phyloP scores from a whole-genome alignment of 2,329 filamentous ascomycete genomes.

The Diaporthe citrichinensis region DNA sequence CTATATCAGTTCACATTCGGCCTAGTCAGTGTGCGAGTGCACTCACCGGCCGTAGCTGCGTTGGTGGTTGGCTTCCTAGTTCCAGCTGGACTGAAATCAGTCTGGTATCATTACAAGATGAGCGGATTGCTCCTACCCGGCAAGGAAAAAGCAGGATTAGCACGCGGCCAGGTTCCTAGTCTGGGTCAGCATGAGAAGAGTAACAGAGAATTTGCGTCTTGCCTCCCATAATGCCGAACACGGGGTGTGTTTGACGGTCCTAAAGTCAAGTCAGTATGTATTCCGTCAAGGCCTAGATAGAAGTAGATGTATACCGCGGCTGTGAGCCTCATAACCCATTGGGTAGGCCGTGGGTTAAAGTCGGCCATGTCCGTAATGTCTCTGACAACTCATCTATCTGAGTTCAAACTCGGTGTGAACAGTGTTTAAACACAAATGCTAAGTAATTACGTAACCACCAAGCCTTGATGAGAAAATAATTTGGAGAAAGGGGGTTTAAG shows the following conservation, averaged over 20 bases:
- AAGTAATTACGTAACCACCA: no score
- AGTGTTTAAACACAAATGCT: no score
- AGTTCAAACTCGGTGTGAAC: no score
- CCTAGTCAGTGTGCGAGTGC: background rate
- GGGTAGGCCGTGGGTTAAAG: background rate
- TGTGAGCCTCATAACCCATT: background rate
- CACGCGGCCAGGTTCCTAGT: background rate
- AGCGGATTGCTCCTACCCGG: background rate
- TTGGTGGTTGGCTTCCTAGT: background rate
- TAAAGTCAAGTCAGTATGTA: background rate
- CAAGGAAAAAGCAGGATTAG: background rate
- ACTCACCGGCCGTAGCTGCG: background rate
- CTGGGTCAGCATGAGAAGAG: background rate
- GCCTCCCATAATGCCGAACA: background rate
- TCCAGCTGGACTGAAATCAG: background rate
- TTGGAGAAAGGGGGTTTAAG: no score
- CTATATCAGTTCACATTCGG: background rate
- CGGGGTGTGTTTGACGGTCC: background rate
- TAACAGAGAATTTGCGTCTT: background rate
- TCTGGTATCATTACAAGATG: background rate
- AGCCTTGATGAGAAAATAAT: fast-evolving
- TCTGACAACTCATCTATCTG: no score
- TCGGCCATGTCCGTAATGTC: no score
- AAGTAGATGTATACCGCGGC: background rate
- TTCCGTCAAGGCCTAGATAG: background rate